Evolutionary conservation across 139 green algal genomes (phyloP), one percentile per base, ranked within the genome.

Genomic region (Marvania coccoides): DNA sequence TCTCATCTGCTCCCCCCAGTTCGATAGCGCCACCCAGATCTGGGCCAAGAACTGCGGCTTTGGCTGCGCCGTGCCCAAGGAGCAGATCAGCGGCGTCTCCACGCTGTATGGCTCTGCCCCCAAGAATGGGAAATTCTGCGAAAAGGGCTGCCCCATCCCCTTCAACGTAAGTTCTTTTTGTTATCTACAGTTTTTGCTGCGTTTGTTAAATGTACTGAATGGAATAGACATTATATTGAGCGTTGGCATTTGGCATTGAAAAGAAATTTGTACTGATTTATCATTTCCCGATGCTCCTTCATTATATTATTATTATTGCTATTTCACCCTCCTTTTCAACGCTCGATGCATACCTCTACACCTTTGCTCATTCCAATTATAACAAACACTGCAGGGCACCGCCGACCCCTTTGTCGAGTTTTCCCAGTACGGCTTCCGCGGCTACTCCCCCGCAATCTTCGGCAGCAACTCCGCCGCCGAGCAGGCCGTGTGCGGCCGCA

Each of bases 331-430:
- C n/a, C n/a, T n/a, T n/a, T n/a, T n/a, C n/a, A n/a, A n/a, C n/a
- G n/a, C n/a, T n/a, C n/a, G n/a, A n/a, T n/a, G n/a, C n/a, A n/a
- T n/a, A n/a, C n/a, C n/a, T n/a, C n/a, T n/a, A n/a, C n/a, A n/a
- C n/a, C n/a, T n/a, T n/a, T n/a, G n/a, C n/a, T n/a, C n/a, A n/a
- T n/a, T n/a, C n/a, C n/a, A n/a, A n/a, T n/a, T n/a, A n/a, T n/a
- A n/a, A n/a, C n/a, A n/a, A n/a, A n/a, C n/a, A n/a, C n/a, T n/a
- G n/a, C 54, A 40, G 3, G 63, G 70, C 48, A 68, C 68, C 37
- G 14, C 47, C n/a, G 81, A 92, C 61, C 83, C 86, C n/a, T 91
- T 92, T 65, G 67, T 79, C 9, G 86, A 92, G 63, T 87, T 83
- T 59, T 71, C 75, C n/a, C 29, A 63, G 42, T 61, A 60, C 31